A percentile compares a stretch with the other conserved stretches of the same genome.
Conservation (phyloP, 306 rosid species). For the Cicer yamashitae region DNA sequence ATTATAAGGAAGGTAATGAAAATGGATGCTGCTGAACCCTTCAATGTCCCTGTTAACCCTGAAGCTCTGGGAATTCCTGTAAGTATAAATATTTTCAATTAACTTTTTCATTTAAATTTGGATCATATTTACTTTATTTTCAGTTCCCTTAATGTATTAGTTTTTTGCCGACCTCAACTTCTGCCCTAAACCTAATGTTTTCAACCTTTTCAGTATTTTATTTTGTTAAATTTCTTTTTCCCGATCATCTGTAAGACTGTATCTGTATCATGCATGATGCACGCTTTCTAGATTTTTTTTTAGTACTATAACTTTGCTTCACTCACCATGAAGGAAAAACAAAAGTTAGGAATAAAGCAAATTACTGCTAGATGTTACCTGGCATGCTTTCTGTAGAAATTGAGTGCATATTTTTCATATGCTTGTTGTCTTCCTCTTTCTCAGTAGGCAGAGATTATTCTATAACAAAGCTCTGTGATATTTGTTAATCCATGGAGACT, state of each 20-base stretch:
- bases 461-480: conserved; percentile 19
- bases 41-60: conserved; percentile 95
- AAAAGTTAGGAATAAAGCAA: conserved; percentile 2
- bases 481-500: conserved; percentile 31
- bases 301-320: conserved; percentile 18
- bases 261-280: background rate
- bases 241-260: background rate
- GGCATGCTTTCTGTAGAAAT: background rate
- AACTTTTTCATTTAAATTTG: conserved; percentile 6
- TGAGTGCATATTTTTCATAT: conserved; percentile 25
- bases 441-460: conserved; percentile 31
- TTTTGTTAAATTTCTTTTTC: conserved; percentile 3
- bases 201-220: conserved; percentile 11
- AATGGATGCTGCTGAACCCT: conserved; percentile 97
- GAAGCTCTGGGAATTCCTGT: conserved; percentile 96
- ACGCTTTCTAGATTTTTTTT: conserved; percentile 10
- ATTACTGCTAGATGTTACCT: conserved; percentile 24
- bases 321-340: background rate
- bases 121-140: conserved; percentile 17
- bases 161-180: conserved; percentile 32
- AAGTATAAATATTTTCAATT: conserved; percentile 46
- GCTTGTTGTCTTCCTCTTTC: conserved; percentile 29
- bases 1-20: conserved; percentile 91
- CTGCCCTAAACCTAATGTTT: conserved; percentile 6
- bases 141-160: conserved; percentile 30